A percentile compares a stretch with the other conserved stretches of the same genome.
Evolutionary conservation across 2,329 filamentous ascomycete genomes (phyloP).

Genomic region (Chrysoporthe austroafricana): DNA sequence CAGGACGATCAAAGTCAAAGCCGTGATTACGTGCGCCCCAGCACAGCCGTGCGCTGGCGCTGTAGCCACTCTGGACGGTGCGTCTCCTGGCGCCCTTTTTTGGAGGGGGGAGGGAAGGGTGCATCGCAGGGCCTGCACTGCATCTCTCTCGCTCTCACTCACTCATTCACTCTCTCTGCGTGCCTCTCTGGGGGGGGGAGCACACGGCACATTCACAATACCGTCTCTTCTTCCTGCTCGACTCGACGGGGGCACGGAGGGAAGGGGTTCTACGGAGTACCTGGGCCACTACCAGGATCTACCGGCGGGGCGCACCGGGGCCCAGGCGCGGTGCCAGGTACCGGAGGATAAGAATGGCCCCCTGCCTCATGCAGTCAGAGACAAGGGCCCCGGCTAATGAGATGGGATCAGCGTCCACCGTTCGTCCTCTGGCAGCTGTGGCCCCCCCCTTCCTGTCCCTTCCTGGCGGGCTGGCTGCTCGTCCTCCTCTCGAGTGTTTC

Average conservation of each 20-base stretch:
- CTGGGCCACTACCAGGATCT: conserved; percentile 12
- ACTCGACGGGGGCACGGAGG: not conserved
- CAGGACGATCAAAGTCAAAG: too few relatives aligned
- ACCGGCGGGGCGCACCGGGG: not conserved
- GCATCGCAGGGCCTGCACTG: conserved; percentile 11
- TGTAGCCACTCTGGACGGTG: conserved; percentile 2
- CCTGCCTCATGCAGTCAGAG: conserved; percentile 25
- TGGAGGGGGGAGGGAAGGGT: not conserved
- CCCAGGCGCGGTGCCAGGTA: conserved; percentile 11
- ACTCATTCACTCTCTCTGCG: not conserved
- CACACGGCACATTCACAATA: not conserved
- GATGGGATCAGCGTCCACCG: conserved; percentile 17
- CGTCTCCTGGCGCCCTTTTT: not conserved
- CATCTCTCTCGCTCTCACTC: not conserved
- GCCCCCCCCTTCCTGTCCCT: not conserved
- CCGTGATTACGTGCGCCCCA: conserved; percentile 6
- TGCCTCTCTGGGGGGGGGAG: not conserved
- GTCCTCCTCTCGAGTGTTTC: conserved; percentile 20
- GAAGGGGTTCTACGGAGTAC: not conserved
- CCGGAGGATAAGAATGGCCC: conserved; percentile 7
- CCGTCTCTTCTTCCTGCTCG: not conserved
- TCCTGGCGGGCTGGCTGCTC: too few relatives aligned
- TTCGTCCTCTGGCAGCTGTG: conserved; percentile 4
- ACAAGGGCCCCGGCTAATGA: conserved; percentile 17
- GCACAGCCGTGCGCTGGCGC: conserved; percentile 14